Evolutionary conservation across 192 early-diverging fungal genomes (phyloP), one percentile per base, ranked within the genome.

Genomic region (Coemansia sp.): DNA sequence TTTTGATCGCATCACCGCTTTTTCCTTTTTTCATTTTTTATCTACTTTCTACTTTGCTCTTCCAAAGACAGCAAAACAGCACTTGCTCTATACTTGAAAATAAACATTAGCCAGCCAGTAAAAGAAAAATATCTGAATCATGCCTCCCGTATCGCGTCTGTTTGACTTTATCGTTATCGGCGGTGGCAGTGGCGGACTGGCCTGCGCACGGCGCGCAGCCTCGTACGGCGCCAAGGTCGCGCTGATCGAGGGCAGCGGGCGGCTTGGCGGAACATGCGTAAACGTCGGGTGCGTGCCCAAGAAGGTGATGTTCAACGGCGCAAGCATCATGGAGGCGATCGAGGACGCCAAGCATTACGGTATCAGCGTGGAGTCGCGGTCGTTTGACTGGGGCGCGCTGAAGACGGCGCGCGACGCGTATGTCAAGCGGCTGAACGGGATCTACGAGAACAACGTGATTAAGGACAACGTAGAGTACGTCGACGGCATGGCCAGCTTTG

Each of bases 151-250:
- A 36, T 63, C 80, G 41, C 68, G 56, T 39, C 72, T 87, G 32
- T 93, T 93, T 73, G 96, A 99, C 74, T 96, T 93, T 78, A 88
- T 99, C n/a, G 95, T 99, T 48, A 91, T 97, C 65, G 97, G 97
- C 65, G 97, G 93, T 70, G 95, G 97, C 48, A 90, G 87, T 72
- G 92, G 92, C 68, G 96, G 97, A 18, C 82, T 99, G 34, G 97
- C 95, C 28, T 93, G 92, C 22, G 96, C 97, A 6, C 88, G 97
- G 58, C 88, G 97, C 48, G 97, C 97, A 15, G 94, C 93, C 8
- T 86, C 88, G 22, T 93, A 98, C 73, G 95, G 95, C 37, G 92
- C 93, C 63, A 93, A 93, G 71, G 96, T 97, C 3, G 95, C 89
- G 43, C 75, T 99, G 34, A 86, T 99, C 59, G 97, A 99, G 66